phyloP scores from a whole-genome alignment of 148 eudicot genomes.

The Camellia lanceoleosa region DNA sequence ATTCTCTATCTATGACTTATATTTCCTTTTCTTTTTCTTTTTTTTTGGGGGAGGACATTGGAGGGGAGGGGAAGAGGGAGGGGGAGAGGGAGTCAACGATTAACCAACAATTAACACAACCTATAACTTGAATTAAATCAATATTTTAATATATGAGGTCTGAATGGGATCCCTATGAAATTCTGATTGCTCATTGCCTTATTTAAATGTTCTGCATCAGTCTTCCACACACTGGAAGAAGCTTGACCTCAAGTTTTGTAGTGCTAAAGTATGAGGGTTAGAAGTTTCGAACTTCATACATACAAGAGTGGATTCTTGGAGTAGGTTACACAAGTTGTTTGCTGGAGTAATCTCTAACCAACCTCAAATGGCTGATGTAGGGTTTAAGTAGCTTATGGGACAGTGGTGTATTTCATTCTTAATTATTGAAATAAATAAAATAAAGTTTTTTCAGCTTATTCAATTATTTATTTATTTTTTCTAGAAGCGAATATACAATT shows the following conservation, averaged over 20 bases:
- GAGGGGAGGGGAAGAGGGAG: too few relatives aligned
- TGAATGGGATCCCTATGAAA: background rate
- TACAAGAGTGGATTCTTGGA: background rate
- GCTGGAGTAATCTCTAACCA: background rate
- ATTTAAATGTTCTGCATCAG: background rate
- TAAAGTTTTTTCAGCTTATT: background rate
- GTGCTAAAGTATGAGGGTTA: background rate
- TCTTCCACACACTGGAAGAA: background rate
- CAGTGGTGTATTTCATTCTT: background rate
- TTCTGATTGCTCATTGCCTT: background rate
- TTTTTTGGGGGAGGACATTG: too few relatives aligned
- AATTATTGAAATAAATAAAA: background rate
- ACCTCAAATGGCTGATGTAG: slow-evolving; percentile 1
- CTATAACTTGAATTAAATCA: background rate
- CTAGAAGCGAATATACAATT: background rate
- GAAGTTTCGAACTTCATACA: background rate
- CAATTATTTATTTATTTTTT: background rate
- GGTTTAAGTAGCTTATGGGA: background rate
- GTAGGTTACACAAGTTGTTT: background rate
- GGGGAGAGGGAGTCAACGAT: too few relatives aligned
- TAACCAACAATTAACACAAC: background rate
- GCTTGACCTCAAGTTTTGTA: background rate
- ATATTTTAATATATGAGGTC: background rate
- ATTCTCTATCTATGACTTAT: background rate
- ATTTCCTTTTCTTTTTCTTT: background rate